Evolutionary conservation across 352 stramenopile genomes (phyloP).

Genomic region (Phytophthora sojae): DNA sequence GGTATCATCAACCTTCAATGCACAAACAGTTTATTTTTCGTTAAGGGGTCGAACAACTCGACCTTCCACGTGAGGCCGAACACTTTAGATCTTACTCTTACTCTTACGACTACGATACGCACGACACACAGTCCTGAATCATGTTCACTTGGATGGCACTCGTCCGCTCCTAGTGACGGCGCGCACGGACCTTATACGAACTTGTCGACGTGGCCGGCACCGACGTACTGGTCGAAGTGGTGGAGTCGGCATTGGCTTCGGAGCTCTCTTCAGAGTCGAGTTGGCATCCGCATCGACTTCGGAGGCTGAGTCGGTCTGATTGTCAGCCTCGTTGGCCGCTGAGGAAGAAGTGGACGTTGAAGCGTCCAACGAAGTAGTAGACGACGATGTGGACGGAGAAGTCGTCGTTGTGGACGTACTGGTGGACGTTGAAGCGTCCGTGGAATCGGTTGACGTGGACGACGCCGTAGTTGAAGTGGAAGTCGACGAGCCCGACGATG

Average conservation of each 20-base stretch:
- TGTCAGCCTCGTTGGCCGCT: conserved; percentile 21
- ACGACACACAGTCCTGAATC: conserved; percentile 1
- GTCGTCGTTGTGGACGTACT: conserved; percentile 12
- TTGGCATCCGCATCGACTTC: conserved; percentile 23
- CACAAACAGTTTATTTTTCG: conserved; percentile 5
- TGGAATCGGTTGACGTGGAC: neutral
- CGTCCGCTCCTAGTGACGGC: conserved; percentile 16
- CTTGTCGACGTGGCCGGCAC: conserved; percentile 19
- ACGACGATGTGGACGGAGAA: no score
- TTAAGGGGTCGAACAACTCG: conserved; percentile 9
- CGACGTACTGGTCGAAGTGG: conserved; percentile 5
- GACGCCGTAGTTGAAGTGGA: neutral
- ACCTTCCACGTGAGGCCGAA: conserved; percentile 5
- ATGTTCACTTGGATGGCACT: neutral
- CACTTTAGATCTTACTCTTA: conserved; percentile 5
- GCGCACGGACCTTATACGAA: conserved; percentile 25
- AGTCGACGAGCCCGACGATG: conserved; percentile 1
- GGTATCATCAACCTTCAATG: no score
- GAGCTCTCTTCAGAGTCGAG: conserved; percentile 1
- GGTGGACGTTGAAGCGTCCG: conserved; percentile 2
- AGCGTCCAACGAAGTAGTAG: conserved; percentile 3
- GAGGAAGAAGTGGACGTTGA: conserved; percentile 18
- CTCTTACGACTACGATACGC: conserved; percentile 4
- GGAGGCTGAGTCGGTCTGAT: conserved; percentile 3
- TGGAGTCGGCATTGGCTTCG: neutral